A percentile compares a stretch with the other conserved stretches of the same genome.
These are phyloP conservation scores for Podospora tetraspora DNA, from an alignment of 495 filamentous ascomycete genomes.

Conservation along the genomic window DNA sequence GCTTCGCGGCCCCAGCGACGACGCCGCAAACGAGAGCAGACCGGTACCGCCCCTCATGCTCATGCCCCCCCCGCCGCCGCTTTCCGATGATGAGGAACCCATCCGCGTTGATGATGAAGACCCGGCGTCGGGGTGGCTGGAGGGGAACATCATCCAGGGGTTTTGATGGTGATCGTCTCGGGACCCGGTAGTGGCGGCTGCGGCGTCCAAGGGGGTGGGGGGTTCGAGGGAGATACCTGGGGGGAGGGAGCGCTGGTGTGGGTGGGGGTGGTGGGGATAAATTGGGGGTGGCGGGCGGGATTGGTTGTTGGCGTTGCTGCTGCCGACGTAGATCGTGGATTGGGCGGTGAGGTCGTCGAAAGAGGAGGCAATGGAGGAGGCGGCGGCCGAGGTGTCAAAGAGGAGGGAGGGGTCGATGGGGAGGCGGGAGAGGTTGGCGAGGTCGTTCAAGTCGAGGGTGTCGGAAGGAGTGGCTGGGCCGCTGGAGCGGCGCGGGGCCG, in stretches of 20 bases:
- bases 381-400: conserved; percentile 20
- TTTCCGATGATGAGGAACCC: not conserved
- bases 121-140: not conserved
- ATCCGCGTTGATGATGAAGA: not conserved
- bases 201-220: conserved; percentile 7
- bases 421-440: conserved; percentile 17
- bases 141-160: not conserved
- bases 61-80: not conserved
- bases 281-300: not conserved
- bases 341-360: conserved; percentile 19
- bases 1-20: conserved; percentile 7
- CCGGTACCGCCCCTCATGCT: not conserved
- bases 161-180: not conserved
- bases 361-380: conserved; percentile 23
- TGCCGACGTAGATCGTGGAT: conserved; percentile 19
- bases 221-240: conserved; percentile 13
- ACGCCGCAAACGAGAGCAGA: not conserved
- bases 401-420: conserved; percentile 28
- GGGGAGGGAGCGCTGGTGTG: not conserved
- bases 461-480: not conserved
- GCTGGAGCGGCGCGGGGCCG: not conserved
- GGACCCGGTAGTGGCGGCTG: not conserved
- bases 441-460: conserved; percentile 5
- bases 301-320: not conserved
- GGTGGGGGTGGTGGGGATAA: not conserved